Conservation (phyloP, 495 filamentous ascomycete genomes). For the Podospora bellae-mahoneyi region DNA sequence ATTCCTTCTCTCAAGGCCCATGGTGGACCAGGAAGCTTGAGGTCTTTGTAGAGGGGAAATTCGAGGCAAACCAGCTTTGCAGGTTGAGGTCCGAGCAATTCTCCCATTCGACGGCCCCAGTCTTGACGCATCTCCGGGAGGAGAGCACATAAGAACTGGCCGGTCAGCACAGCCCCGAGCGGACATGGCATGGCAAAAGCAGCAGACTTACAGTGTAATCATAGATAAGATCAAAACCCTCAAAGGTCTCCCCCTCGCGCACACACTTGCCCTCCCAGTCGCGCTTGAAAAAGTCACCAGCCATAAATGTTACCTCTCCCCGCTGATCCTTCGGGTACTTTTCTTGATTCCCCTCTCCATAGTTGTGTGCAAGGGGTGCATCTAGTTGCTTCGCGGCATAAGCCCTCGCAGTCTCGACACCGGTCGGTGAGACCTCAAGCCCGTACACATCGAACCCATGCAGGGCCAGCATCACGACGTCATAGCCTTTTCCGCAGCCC, state of each 20-base stretch:
- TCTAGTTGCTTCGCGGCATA: slow-evolving; percentile 15
- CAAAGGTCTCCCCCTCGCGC: slow-evolving; percentile 29
- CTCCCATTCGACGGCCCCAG: slow-evolving; percentile 63
- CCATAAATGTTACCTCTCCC: slow-evolving; percentile 55
- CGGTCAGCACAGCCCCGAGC: background rate
- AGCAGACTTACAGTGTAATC: slow-evolving; percentile 65
- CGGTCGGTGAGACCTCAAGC: slow-evolving; percentile 60
- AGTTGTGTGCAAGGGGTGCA: slow-evolving; percentile 41
- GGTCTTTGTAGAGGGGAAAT: slow-evolving; percentile 68
- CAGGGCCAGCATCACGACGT: slow-evolving; percentile 64
- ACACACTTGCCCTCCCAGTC: slow-evolving; percentile 53
- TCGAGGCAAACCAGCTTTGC: slow-evolving; percentile 70
- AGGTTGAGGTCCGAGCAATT: slow-evolving; percentile 55
- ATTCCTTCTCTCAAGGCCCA: slow-evolving; percentile 55
- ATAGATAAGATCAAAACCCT: slow-evolving; percentile 68
- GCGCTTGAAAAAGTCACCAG: slow-evolving; percentile 68
- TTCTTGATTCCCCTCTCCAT: slow-evolving; percentile 10
- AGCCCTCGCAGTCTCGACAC: slow-evolving; percentile 52
- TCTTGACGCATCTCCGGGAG: slow-evolving; percentile 56
- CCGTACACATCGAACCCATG: slow-evolving; percentile 70
- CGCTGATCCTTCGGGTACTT: background rate
- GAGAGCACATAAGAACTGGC: slow-evolving; percentile 73
- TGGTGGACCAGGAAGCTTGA: slow-evolving; percentile 61
- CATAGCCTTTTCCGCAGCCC: slow-evolving; percentile 73
- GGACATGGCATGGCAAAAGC: background rate